Evolutionary conservation across 495 filamentous ascomycete species (phyloP).

Genomic region (Aspergillus saccharolyticus): DNA sequence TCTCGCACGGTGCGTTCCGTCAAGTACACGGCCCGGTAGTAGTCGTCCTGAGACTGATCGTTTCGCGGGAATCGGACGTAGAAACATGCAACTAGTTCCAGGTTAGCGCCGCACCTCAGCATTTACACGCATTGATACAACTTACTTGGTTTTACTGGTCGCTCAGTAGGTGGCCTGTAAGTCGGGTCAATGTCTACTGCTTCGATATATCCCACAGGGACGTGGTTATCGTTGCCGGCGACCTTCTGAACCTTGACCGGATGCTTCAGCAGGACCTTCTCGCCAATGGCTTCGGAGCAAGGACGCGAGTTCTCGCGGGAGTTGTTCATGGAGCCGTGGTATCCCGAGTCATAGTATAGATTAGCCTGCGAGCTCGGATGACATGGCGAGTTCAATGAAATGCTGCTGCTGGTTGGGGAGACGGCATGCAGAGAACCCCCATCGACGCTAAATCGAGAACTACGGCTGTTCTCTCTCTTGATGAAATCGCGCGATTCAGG

Average conservation of each 20-base stretch:
- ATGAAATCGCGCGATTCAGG: slow-evolving; percentile 60
- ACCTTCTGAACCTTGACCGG: slow-evolving; percentile 46
- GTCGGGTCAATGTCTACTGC: slow-evolving; percentile 79
- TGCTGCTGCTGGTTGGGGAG: slow-evolving; percentile 57
- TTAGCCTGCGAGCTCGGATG: slow-evolving; percentile 10
- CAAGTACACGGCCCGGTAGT: slow-evolving; percentile 84
- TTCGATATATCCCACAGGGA: slow-evolving; percentile 75
- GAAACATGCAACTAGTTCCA: slow-evolving; percentile 68
- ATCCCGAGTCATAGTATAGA: slow-evolving; percentile 22
- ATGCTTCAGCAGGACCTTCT: slow-evolving; percentile 20
- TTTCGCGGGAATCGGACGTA: slow-evolving; percentile 64
- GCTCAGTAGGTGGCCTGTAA: slow-evolving; percentile 77
- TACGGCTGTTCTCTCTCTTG: slow-evolving; percentile 52
- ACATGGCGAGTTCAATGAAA: slow-evolving; percentile 44
- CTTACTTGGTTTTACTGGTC: slow-evolving; percentile 61
- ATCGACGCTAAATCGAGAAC: slow-evolving; percentile 52
- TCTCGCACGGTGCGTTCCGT: slow-evolving; percentile 67
- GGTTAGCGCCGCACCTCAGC: neutral
- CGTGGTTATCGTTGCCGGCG: slow-evolving; percentile 43
- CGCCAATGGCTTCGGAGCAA: slow-evolving; percentile 15
- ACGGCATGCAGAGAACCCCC: slow-evolving; percentile 45
- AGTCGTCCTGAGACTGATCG: slow-evolving; percentile 51
- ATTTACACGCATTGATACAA: slow-evolving; percentile 11
- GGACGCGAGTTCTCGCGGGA: slow-evolving; percentile 13
- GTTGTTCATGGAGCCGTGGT: slow-evolving; percentile 15